These are phyloP conservation scores for Corynascus novoguineensis DNA, from an alignment of 495 filamentous ascomycete species.

Conservation along the genomic window DNA sequence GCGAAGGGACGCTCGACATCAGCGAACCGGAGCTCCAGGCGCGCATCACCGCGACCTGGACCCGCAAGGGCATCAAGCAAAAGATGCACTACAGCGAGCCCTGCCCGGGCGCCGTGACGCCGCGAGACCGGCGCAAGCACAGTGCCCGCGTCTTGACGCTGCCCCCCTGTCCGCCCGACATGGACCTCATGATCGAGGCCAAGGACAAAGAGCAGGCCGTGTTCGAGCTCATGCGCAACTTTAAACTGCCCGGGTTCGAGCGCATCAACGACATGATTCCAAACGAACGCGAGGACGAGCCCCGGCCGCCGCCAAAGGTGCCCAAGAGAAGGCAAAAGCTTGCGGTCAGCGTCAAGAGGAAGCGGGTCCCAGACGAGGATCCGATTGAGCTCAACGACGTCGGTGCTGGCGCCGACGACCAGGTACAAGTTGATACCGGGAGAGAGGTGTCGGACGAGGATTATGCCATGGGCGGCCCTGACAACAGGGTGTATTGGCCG, in stretches of 20 bases:
- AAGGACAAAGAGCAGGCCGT: conserved; percentile 98
- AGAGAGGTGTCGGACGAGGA: conserved; percentile 61
- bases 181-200: conserved; percentile 98
- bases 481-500: conserved; percentile 90
- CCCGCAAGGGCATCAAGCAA: conserved; percentile 75
- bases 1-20: conserved; percentile 85
- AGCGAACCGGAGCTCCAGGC: conserved; percentile 51
- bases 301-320: conserved; percentile 52
- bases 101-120: conserved; percentile 66
- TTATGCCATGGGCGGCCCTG: conserved; percentile 79
- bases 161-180: conserved; percentile 72
- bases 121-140: conserved; percentile 73
- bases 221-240: conserved; percentile 86
- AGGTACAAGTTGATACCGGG: conserved; percentile 32
- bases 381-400: conserved; percentile 39
- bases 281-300: conserved; percentile 71
- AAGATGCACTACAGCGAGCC: conserved; percentile 97
- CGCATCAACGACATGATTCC: conserved; percentile 73
- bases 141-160: conserved; percentile 68
- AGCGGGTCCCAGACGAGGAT: conserved; percentile 27
- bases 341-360: conserved; percentile 21
- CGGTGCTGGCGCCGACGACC: conserved; percentile 38
- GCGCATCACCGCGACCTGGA: conserved; percentile 81
- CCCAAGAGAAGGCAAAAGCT: conserved; percentile 45
- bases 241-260: conserved; percentile 72